Conservation (phyloP, 108 stramenopile genomes). For the Epithemia pelagica region DNA sequence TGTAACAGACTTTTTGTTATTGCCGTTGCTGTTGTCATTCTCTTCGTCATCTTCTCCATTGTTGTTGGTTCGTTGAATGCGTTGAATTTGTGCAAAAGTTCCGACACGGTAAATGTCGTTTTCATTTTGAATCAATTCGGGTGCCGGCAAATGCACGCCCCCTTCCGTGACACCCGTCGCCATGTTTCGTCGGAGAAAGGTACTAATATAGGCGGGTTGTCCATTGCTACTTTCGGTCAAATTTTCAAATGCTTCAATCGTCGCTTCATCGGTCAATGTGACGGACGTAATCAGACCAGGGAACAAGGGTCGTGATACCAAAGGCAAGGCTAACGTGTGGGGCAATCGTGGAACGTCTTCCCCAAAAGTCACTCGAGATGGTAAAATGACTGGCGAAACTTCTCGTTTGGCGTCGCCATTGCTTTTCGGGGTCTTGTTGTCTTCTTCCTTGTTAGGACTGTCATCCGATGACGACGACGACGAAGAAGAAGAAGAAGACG, state of each 20-base stretch:
- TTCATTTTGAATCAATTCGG: constrained; percentile 68
- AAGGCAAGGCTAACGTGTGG: constrained; percentile 72
- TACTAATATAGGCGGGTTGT: constrained; percentile 55
- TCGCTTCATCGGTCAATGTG: constrained; percentile 64
- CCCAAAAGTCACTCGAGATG: constrained; percentile 44
- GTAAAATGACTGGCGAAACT: constrained; percentile 7
- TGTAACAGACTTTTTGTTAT: background rate
- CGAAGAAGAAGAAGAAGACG: background rate
- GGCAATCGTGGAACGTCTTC: constrained; percentile 81
- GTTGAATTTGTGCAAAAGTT: constrained; percentile 81
- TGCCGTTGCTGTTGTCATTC: constrained; percentile 2
- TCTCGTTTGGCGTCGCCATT: background rate
- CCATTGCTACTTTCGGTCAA: constrained; percentile 31
- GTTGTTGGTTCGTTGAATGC: constrained; percentile 38
- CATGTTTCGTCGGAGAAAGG: constrained; percentile 67
- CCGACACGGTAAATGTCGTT: constrained; percentile 71
- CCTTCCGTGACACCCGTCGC: constrained; percentile 61
- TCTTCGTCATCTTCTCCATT: background rate
- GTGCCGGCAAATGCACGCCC: constrained; percentile 48
- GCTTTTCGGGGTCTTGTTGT: background rate
- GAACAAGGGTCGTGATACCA: constrained; percentile 67
- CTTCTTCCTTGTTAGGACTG: background rate
- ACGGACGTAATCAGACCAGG: constrained; percentile 73
- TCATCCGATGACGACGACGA: background rate
- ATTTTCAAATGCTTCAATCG: constrained; percentile 68